phyloP scores from a whole-genome alignment of 1,139 yeast species.

The Wickerhamomyces sp. region DNA sequence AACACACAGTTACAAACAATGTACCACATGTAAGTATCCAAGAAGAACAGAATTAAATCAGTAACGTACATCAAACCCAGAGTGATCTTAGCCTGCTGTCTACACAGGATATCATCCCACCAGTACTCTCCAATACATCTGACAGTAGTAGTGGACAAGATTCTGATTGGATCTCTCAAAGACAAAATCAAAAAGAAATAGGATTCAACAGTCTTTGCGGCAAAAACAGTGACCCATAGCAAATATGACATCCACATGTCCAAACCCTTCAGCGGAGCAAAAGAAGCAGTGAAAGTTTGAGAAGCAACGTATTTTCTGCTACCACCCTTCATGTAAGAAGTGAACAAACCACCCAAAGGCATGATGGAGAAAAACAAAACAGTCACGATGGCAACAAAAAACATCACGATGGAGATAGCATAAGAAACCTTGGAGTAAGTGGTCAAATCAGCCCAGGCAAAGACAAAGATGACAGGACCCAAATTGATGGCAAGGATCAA shows the following conservation, averaged over 20 bases:
- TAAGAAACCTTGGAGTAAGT: slow-evolving; percentile 70
- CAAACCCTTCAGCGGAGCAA: slow-evolving; percentile 71
- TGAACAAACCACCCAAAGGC: slow-evolving; percentile 97
- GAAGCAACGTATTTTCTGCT: slow-evolving; percentile 90
- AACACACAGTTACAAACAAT: slow-evolving; percentile 90
- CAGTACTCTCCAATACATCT: slow-evolving; percentile 88
- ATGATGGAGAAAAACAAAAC: slow-evolving; percentile 81
- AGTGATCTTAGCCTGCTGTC: slow-evolving; percentile 80
- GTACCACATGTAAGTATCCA: slow-evolving; percentile 99
- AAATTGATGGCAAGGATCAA: slow-evolving; percentile 65
- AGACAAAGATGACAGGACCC: slow-evolving; percentile 83
- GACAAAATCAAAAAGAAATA: slow-evolving; percentile 90
- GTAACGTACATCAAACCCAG: slow-evolving; percentile 89
- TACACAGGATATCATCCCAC: slow-evolving; percentile 73
- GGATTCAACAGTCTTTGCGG: slow-evolving; percentile 85
- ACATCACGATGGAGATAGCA: slow-evolving; percentile 81
- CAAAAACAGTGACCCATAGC: slow-evolving; percentile 83
- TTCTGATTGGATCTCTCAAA: slow-evolving; percentile 89
- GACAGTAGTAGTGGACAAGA: slow-evolving; percentile 56
- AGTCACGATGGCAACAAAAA: slow-evolving; percentile 83
- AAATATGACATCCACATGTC: slow-evolving; percentile 97
- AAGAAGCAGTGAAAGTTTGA: slow-evolving; percentile 94
- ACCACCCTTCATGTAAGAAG: slow-evolving; percentile 83
- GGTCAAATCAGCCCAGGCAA: slow-evolving; percentile 72
- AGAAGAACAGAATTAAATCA: slow-evolving; percentile 90